Evolutionary conservation across 805 yeast genomes (phyloP), one percentile per base, ranked within the genome.

Genomic region (Soucietia sequanensis): DNA sequence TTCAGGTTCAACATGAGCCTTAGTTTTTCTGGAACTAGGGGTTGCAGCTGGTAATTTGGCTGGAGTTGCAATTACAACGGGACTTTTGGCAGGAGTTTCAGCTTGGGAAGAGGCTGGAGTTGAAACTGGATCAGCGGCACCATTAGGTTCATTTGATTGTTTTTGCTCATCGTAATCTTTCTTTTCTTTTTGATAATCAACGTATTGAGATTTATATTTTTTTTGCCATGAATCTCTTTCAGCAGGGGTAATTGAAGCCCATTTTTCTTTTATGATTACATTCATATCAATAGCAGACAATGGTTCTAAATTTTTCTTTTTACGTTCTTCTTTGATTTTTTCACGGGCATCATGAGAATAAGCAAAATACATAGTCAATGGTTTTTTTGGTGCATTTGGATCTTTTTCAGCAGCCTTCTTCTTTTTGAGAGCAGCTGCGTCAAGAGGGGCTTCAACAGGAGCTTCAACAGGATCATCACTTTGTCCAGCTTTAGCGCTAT

Each of bases 331-430:
- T 37, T 81, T 78, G 43, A 90, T 72, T 24, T 72, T 66, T 42
- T 82, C 84, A 52, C 96, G 80, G 45, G 80, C 76, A 46, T 78
- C 80, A 45, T 84, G 81, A 34, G 87, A 80, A 62, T 80, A 91
- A 27, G 72, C 70, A 60, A 91, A 85, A 67, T 80, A 90, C 29
- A 86, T 84, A 15, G 96, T 89, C 53, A 87, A 70, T 11, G 99
- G 98, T 54, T 89, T 89, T 72, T 86, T 88, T 40, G 99, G 99
- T 29, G 96, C 96, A 52, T 85, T 82, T 34, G 97, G 97, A 62
- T 91, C 98, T 48, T 63, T 70, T 34, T 63, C 70, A 24, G 57
- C 66, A 50, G 69, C 72, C 50, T 65, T 68, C 50, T 75, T 78
- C 62, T 77, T 81, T 38, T 59, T 61, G 46, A 67, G 70, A 58